Evolutionary conservation across 2,329 filamentous ascomycete genomes (phyloP), one percentile per base, ranked within the genome.

Genomic region (Phoma sp.): DNA sequence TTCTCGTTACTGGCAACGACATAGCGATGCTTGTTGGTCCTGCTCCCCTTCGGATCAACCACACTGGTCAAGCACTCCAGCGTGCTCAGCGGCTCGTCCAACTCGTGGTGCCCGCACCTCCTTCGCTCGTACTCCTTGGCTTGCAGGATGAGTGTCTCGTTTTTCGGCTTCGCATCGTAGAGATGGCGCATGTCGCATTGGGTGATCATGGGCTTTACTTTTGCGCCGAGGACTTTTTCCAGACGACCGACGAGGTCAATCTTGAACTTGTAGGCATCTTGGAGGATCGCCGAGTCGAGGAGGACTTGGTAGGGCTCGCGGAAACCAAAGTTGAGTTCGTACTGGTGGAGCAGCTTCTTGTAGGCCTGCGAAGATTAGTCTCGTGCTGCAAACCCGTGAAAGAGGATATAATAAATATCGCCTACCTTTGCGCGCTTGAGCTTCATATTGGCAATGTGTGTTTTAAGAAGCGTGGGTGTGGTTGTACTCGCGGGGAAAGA

Each of bases 271-370:
- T 89, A 86, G 18, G 92, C 87, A 73, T 96, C 91, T 68, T 85
- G 83, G 45, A 98, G 84, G 66, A 98, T 91, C 61, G 92, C 87
- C 54, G 91, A 90, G 72, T 96, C 93, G 57, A 97, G 87, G 86
- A 65, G 62, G 47, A 65, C 61, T 38, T 98, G 95, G 78, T 97
- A 98, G 10, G 95, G 92, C 77, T 95, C 90, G 65, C 93, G 91
- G 76, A 97, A 97, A 56, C 90, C 89, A 73, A 96, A 97, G 56
- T 87, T 87, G 74, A 93, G 84, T 71, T 88, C 87, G 83, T 93
- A 96, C 72, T 93, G 89, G 77, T 92, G 88, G 88, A 99, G 96
- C 69, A 97, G 87, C 86, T 97, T 97, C 72, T 88, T 86, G 75
- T 92, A 92, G 67, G 89, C 87, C 76, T 90, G 88, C 34, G 81